A percentile compares a stretch with the other conserved stretches of the same genome.
These are phyloP conservation scores for Acer negundo DNA, from an alignment of 345 rosid species.

Conservation along the genomic window DNA sequence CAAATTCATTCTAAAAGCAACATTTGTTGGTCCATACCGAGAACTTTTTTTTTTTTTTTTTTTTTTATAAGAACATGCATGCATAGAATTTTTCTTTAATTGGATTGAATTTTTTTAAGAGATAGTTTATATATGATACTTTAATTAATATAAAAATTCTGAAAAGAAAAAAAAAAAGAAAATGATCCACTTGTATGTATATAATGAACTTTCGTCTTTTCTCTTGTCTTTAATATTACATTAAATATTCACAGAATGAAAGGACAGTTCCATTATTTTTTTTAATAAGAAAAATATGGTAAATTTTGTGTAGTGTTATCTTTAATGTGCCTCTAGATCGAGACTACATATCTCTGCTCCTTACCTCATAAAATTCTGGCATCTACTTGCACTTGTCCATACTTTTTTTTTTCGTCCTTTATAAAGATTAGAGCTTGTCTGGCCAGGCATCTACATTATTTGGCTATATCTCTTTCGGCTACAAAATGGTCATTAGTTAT, in stretches of 20 bases:
- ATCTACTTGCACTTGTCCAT: not conserved
- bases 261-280: not conserved
- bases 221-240: not conserved
- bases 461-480: slow-evolving; percentile 1
- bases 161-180: too few relatives aligned
- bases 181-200: not conserved
- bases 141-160: not conserved
- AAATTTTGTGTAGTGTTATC: not conserved
- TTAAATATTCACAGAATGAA: not conserved
- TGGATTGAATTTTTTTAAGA: not conserved
- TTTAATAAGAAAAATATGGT: too few relatives aligned
- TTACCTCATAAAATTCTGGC: slow-evolving; percentile 1
- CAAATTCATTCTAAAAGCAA: not conserved
- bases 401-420: not conserved
- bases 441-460: not conserved
- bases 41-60: too few relatives aligned
- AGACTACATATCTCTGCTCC: not conserved
- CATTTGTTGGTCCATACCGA: not conserved
- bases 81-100: not conserved
- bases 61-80: too few relatives aligned
- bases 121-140: not conserved
- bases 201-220: not conserved
- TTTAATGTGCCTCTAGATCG: not conserved
- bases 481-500: not conserved
- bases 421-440: not conserved